phyloP scores from a whole-genome alignment of 2,329 filamentous ascomycete genomes.

The Cladophialophora yegresii region DNA sequence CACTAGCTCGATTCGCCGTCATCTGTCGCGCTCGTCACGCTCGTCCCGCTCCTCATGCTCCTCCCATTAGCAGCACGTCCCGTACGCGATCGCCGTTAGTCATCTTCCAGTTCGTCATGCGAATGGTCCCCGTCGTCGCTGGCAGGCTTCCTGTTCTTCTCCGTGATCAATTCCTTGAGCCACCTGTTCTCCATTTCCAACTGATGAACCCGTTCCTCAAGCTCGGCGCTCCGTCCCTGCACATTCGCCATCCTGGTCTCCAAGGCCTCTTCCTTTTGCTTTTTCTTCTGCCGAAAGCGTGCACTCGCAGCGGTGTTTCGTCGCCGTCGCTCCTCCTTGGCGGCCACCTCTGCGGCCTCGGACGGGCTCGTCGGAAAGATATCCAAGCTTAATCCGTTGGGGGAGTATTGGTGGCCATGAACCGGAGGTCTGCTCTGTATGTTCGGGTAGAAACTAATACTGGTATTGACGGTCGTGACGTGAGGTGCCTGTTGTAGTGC shows the following conservation, averaged over 20 bases:
- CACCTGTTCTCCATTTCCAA: slow-evolving; percentile 83
- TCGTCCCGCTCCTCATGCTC: not conserved
- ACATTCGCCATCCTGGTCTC: slow-evolving; percentile 81
- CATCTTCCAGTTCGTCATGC: slow-evolving; percentile 1
- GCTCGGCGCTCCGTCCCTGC: slow-evolving; percentile 72
- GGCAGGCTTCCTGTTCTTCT: slow-evolving; percentile 66
- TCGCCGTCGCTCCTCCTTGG: slow-evolving; percentile 86
- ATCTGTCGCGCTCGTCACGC: not conserved
- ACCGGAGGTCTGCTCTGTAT: not conserved
- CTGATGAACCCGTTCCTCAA: slow-evolving; percentile 73
- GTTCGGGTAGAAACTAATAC: slow-evolving; percentile 4
- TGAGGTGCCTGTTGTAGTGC: not conserved
- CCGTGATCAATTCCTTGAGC: slow-evolving; percentile 76
- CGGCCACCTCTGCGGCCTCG: slow-evolving; percentile 69
- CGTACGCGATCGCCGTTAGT: not conserved
- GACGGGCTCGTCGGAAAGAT: slow-evolving; percentile 57
- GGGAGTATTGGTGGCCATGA: slow-evolving; percentile 1
- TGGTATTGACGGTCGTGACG: slow-evolving; percentile 1
- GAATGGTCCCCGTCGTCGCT: slow-evolving; percentile 4
- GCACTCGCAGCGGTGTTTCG: slow-evolving; percentile 87
- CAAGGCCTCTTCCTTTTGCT: slow-evolving; percentile 86
- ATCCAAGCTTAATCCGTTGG: slow-evolving; percentile 8
- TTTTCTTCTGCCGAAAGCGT: slow-evolving; percentile 92
- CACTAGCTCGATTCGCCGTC: slow-evolving; percentile 1
- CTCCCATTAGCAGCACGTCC: not conserved